Percentiles rank a stretch among this genome's conserved stretches.
phyloP scores from a whole-genome alignment of 1,284 basidiomycete species.

The Ceratobasidium sp. region DNA sequence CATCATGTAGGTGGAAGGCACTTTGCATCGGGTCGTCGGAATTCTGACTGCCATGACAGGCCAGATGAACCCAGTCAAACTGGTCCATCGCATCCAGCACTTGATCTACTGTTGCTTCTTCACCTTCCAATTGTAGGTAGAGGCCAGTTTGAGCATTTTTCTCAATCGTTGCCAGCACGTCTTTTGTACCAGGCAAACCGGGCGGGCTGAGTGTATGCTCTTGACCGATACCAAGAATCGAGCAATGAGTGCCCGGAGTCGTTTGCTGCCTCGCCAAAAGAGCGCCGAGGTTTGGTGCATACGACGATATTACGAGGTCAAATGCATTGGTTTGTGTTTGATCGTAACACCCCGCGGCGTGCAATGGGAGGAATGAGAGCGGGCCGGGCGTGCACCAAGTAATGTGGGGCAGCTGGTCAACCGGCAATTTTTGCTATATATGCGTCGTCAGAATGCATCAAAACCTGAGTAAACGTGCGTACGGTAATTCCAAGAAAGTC shows the following conservation, averaged over 20 bases:
- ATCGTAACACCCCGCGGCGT: background rate
- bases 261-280: too few species aligned
- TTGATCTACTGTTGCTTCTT: background rate
- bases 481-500: too few species aligned
- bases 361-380: conserved; percentile 1
- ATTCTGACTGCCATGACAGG: background rate
- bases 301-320: background rate
- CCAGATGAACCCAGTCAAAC: background rate
- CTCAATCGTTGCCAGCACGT: background rate
- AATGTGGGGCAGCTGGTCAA: background rate
- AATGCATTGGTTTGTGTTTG: background rate
- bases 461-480: background rate
- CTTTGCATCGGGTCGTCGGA: background rate
- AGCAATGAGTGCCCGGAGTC: background rate
- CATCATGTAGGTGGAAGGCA: background rate
- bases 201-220: background rate
- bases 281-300: background rate
- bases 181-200: background rate
- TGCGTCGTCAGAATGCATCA: background rate
- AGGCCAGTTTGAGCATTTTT: background rate
- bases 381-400: conserved; percentile 12
- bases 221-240: background rate
- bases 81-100: background rate
- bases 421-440: background rate
- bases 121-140: background rate